Base-by-base conservation (phyloP, 441 rosid genomes). In the Erysimum cheiri region DNA sequence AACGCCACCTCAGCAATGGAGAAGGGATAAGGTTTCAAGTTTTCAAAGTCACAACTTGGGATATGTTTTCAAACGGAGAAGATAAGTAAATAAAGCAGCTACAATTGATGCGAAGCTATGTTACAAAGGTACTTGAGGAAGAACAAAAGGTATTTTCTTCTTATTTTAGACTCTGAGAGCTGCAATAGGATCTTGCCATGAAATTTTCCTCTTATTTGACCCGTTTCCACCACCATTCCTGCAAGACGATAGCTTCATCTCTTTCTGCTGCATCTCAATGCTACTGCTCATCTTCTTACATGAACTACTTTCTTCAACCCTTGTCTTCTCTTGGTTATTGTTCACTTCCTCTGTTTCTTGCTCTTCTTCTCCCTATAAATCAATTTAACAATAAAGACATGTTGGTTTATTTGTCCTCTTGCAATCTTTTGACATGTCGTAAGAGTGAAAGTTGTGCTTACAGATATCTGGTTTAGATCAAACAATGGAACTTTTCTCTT, bases 111-210 rank as follows among this genome's bases (percentile, higher is more conserved):
- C 50, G 49, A 41, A 74, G 62, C 69, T 67, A 67, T 67, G 41
- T 74, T 60, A 74, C 69, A 52, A 33, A 57, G 22, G 54, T 54
- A 6, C 39, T 31, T 43, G 57, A 33, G 26, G 28, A 69, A 44
- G 40, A 8, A 22, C 52, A 15, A 43, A 44, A 26, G n/a, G 19
- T 13, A 10, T 12, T 1, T 17, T 14, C 28, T 33, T 44, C 8
- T 53, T 53, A 8, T 39, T 54, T 56, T 49, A 75, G 57, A 64
- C 75, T 70, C 56, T 75, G 13, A 75, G 74, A n/a, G 78, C 67
- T 69, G 75, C 41, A 12, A 70, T 55, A 63, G 79, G 75, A 33
- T 75, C 79, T 70, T 75, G 79, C 79, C 79, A 75, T 22, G 79
- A 64, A n/a, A 75, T 64, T 19, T 75, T 75, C 67, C 75, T 75